A percentile compares a stretch with the other conserved stretches of the same genome.
Evolutionary conservation across 345 rosid species (phyloP).

Genomic region (Odontarrhena argentea): DNA sequence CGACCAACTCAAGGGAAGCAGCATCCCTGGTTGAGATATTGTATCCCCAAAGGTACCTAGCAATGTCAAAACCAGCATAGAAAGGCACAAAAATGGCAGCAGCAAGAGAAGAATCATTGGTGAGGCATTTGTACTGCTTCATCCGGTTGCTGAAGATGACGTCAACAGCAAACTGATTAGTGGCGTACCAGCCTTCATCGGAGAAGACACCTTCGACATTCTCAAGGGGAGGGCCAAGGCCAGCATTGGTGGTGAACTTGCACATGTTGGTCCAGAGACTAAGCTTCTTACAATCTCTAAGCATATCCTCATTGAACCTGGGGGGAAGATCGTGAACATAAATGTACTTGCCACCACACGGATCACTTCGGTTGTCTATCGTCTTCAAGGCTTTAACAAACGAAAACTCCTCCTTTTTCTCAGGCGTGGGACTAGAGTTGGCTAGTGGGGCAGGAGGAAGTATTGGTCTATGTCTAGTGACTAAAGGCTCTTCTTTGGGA

Average conservation of each 20-base stretch:
- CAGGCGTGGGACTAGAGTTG: conserved; percentile 15
- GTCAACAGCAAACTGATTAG: conserved; percentile 88
- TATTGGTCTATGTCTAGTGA: background rate
- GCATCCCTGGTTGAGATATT: conserved; percentile 73
- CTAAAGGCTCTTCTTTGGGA: conserved; percentile 33
- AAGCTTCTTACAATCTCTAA: conserved; percentile 75
- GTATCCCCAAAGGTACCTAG: conserved; percentile 85
- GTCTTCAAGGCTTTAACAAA: conserved; percentile 75
- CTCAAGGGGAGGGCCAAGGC: conserved; percentile 82
- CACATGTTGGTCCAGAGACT: conserved; percentile 96
- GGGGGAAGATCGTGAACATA: conserved; percentile 79
- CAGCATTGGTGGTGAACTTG: conserved; percentile 75
- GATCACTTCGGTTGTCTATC: conserved; percentile 72
- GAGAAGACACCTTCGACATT: conserved; percentile 82
- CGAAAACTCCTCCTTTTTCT: conserved; percentile 44
- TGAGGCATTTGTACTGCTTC: conserved; percentile 89
- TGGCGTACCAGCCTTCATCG: conserved; percentile 78
- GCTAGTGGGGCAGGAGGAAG: conserved; percentile 32
- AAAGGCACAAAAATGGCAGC: conserved; percentile 89
- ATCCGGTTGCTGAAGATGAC: conserved; percentile 80
- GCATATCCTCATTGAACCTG: conserved; percentile 84
- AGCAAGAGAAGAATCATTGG: conserved; percentile 76
- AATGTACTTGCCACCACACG: conserved; percentile 82
- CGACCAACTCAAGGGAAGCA: conserved; percentile 78
- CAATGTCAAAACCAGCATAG: conserved; percentile 86